Percentiles rank a stretch among this genome's conserved stretches.
These are phyloP conservation scores for Diaporthe sp. DNA, from an alignment of 2,329 filamentous ascomycete genomes.

Conservation along the genomic window DNA sequence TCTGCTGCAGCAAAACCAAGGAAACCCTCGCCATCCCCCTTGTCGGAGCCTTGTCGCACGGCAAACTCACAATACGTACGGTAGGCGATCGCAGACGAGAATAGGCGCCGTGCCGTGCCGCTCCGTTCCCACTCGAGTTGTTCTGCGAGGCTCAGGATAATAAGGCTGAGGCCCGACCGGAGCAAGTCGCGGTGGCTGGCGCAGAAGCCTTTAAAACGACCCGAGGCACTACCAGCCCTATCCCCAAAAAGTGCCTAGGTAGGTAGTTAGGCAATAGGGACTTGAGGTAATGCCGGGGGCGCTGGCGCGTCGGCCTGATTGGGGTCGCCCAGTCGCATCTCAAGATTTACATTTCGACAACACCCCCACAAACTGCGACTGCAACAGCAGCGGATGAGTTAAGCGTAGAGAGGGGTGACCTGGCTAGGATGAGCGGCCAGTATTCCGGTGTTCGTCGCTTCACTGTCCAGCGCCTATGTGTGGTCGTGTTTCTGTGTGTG, in stretches of 20 bases:
- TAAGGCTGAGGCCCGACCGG: conserved; percentile 20
- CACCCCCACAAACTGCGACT: neutral
- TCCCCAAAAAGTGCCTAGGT: conserved; percentile 9
- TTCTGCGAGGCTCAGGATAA: neutral
- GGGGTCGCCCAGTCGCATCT: conserved; percentile 20
- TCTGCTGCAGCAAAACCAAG: neutral
- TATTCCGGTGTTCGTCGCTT: neutral
- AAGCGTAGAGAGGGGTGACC: neutral
- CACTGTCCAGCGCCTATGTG: neutral
- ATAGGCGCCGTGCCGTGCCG: conserved; percentile 15
- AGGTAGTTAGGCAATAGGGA: neutral
- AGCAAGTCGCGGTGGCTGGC: conserved; percentile 10
- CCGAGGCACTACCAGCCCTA: neutral
- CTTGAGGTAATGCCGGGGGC: neutral
- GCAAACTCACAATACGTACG: neutral
- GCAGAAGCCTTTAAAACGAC: neutral
- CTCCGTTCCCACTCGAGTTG: neutral
- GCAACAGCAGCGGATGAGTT: neutral
- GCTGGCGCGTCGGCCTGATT: conserved; percentile 6
- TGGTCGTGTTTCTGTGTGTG: neutral
- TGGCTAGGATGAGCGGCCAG: neutral
- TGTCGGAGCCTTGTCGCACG: conserved; percentile 17
- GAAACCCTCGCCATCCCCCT: neutral
- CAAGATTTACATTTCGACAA: conserved; percentile 19
- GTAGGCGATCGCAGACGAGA: neutral